Evolutionary conservation across 345 rosid species (phyloP), one percentile per base, ranked within the genome.

Genomic region (Populus simonii): DNA sequence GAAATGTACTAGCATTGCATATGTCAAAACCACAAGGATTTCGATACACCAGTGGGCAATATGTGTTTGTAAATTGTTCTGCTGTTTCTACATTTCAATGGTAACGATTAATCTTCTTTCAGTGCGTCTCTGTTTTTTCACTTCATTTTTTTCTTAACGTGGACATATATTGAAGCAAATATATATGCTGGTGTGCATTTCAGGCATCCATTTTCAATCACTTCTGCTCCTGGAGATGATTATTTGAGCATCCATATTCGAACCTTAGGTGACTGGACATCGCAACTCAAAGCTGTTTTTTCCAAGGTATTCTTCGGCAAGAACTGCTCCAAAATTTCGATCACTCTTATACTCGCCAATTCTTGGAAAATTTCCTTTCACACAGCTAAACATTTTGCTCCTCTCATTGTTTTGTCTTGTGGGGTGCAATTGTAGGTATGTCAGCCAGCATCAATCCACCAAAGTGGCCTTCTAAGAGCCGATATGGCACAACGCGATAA

Each of bases 11-110:
- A 72, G 80, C 92, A 8, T 78, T 92, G 66, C 87, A 87, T 76
- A 91, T 90, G 97, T 87, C 95, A 8, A 94, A 90, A 53, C 96
- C 98, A 55, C 93, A 87, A 75, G 96, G 97, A 78, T 91, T 90
- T 77, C 87, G 80, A 43, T 92, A 92, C 88, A 90, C 87, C 8
- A 94, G 94, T 72, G 98, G 98, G 27, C 97, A 94, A 81, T 94
- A 94, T 69, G 88, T 94, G 33, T 92, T 91, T 81, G 90, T 92
- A 1, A 90, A 94, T 41, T 94, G 97, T 65, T 72, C 96, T 2
- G 90, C 79, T 2, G 93, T 94, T 73, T 92, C 98, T n/a, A 90
- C 88, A 45, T 86, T 94, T 70, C 90, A 92, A 82, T 91, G 97
- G 98, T 94, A 85, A 70, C 7, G 20, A 43, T 43, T 70, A 55